Base-by-base conservation (phyloP, 352 stramenopile species). In the Globisporangium barbulae region DNA sequence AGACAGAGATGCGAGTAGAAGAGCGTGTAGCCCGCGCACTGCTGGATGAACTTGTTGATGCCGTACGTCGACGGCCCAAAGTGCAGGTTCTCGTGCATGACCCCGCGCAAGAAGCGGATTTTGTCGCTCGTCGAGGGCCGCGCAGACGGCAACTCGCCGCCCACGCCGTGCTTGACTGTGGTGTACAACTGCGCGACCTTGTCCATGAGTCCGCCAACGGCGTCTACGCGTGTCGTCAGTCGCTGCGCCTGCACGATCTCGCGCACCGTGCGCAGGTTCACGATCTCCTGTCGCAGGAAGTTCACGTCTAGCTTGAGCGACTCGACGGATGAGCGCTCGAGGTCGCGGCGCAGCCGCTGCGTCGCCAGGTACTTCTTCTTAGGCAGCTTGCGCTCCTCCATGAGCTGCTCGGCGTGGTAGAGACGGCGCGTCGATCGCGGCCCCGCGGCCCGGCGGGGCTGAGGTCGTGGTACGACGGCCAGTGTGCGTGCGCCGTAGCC, bases 291-390 rank as follows among this genome's bases (percentile, higher is more conserved):
- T 30, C 66, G 66, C 39, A 75, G 47, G 5, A 58, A 70, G 61
- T 75, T 72, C 21, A 75, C 69, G 47, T 74, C 68, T 19, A 74
- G 57, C 22, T 48, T 41, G 13, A 70, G 62, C 45, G 69, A 72
- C 58, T 75, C 64, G 35, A 63, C 49, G 0, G 62, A 67, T 19
- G 68, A 69, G 33, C 68, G 68, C 56, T 74, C 68, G 41, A 69
- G 37, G 68, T 74, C 68, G 41, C 68, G 68, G 1, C 68, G 64
- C 42, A 74, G 50, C 10, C 68, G 60, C 65, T 74, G 68, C 31
- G 59, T 74, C n/a, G 68, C 68, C 42, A 74, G 61, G 55, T 74
- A 74, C 64, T 71, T 71, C 47, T 74, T 74, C 60, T 74, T 74
- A n/a, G 64, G 68, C 52, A 61, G 54, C 37, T 68, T 61, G 55